Percentiles rank a stretch among this genome's conserved stretches.
These are phyloP conservation scores for Ustilago nuda DNA, from an alignment of 1,284 basidiomycete genomes.

Conservation along the genomic window DNA sequence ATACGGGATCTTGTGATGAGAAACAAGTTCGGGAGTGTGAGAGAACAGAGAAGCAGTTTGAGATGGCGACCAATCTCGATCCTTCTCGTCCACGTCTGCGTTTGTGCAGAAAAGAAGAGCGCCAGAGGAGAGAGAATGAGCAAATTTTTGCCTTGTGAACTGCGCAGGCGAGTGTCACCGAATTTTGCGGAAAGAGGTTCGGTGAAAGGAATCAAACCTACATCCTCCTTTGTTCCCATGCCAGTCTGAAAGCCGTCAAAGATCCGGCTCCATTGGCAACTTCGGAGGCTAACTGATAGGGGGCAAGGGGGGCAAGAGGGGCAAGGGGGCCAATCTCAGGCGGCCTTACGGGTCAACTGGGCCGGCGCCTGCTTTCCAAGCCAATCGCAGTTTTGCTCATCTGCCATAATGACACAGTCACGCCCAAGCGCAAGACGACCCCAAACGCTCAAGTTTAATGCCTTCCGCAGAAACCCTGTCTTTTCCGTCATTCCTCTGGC, in stretches of 20 bases:
- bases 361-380: slow-evolving; percentile 1
- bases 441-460: background rate
- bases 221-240: background rate
- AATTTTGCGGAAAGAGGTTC: too few relatives aligned
- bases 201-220: too few relatives aligned
- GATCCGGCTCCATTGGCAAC: too few relatives aligned
- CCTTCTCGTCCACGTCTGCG: background rate
- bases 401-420: background rate
- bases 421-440: slow-evolving; percentile 4
- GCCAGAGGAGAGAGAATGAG: slow-evolving; percentile 1
- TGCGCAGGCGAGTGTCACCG: too few relatives aligned
- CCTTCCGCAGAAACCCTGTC: slow-evolving; percentile 1
- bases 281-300: too few relatives aligned
- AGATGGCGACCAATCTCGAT: slow-evolving; percentile 11
- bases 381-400: slow-evolving; percentile 1
- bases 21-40: background rate
- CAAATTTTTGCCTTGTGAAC: background rate
- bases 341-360: background rate
- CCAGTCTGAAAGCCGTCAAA: too few relatives aligned
- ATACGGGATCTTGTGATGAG: slow-evolving; percentile 5
- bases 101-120: background rate
- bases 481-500: background rate
- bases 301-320: background rate
- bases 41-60: background rate
- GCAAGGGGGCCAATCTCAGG: background rate